phyloP scores from a whole-genome alignment of 140 eudicot genomes.

The Oenanthe javanica region DNA sequence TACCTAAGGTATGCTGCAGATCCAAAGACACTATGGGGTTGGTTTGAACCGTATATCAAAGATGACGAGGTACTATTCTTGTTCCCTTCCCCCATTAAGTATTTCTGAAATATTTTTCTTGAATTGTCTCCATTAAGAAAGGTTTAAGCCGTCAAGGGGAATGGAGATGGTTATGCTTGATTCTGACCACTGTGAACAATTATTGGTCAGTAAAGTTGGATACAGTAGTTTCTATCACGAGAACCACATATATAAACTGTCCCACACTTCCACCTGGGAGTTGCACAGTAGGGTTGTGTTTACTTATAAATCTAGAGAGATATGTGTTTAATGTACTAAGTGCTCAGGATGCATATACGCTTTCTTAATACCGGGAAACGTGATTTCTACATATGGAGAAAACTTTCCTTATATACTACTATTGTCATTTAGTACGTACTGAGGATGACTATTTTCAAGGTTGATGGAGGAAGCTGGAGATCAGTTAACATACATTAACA shows the following conservation, averaged over 20 bases:
- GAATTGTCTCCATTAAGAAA: not conserved
- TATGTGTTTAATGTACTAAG: not conserved
- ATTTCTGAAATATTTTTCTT: not conserved
- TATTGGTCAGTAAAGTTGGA: not conserved
- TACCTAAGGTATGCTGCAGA: slow-evolving; percentile 95
- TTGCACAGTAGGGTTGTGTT: not conserved
- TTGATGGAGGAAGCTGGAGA: slow-evolving; percentile 5
- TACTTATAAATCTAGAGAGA: not conserved
- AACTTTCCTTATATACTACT: not conserved
- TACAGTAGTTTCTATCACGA: not conserved
- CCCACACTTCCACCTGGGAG: not conserved
- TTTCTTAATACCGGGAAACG: not conserved
- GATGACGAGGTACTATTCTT: slow-evolving; percentile 77
- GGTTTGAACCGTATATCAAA: slow-evolving; percentile 87
- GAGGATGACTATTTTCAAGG: not conserved
- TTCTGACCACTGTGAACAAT: not conserved
- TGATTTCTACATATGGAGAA: not conserved
- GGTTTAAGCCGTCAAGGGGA: not conserved
- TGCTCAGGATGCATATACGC: not conserved
- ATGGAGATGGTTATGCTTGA: not conserved
- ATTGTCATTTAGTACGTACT: not conserved
- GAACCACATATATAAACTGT: not conserved
- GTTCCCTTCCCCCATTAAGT: not conserved
- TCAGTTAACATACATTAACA: not conserved
- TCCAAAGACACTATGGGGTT: slow-evolving; percentile 85